Evolutionary conservation across 768 basidiomycete genomes (phyloP).

Genomic region (Rubroboletus pulcherrimus): DNA sequence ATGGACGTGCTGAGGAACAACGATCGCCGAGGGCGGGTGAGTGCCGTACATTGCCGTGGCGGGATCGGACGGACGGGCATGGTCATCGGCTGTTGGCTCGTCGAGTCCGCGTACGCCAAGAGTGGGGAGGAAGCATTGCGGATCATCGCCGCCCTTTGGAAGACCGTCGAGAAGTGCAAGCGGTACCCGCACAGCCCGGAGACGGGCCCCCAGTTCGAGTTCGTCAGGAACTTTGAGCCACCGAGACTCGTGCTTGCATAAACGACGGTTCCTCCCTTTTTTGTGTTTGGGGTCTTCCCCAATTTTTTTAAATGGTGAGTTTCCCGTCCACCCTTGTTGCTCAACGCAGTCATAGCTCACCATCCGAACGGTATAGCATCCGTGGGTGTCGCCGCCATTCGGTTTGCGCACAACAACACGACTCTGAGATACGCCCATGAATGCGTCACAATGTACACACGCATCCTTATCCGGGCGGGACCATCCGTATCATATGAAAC

Average conservation of each 20-base stretch:
- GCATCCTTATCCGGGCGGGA: constrained; percentile 22
- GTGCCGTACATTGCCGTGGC: constrained; percentile 77
- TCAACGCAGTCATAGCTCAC: not conserved
- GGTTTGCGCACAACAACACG: not conserved
- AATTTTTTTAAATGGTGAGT: constrained; percentile 5
- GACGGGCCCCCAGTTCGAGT: constrained; percentile 76
- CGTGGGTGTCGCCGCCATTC: not conserved
- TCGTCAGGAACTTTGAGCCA: constrained; percentile 55
- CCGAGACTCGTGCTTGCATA: constrained; percentile 20
- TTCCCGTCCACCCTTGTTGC: not conserved
- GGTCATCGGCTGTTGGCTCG: constrained; percentile 73
- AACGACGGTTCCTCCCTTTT: not conserved
- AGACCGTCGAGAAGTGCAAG: constrained; percentile 71
- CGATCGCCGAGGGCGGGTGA: constrained; percentile 51
- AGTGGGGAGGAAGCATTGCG: constrained; percentile 62
- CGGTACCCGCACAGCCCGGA: constrained; percentile 76
- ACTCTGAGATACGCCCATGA: constrained; percentile 10
- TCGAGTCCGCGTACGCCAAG: constrained; percentile 57
- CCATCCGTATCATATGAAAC: constrained; percentile 2
- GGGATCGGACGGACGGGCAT: constrained; percentile 69
- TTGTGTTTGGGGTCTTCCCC: not conserved
- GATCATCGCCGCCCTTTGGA: constrained; percentile 68
- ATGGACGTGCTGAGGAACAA: constrained; percentile 60
- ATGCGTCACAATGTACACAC: constrained; percentile 28
- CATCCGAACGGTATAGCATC: constrained; percentile 2